Conservation (phyloP, 306 rosid species). For the Citrullus amarus region DNA sequence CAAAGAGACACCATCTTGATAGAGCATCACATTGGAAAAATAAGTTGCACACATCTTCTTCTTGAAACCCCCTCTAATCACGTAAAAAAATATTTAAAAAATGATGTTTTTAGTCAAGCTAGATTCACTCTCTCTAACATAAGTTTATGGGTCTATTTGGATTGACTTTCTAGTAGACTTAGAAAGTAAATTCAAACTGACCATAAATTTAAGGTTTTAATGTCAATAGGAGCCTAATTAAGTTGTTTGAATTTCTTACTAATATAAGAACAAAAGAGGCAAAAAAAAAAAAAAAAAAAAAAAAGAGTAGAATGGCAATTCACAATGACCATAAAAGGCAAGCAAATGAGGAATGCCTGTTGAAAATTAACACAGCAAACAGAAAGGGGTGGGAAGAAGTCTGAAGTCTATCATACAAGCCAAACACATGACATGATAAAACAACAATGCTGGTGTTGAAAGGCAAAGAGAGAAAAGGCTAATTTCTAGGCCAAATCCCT, state of each 20-base stretch:
- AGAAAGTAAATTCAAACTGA: too few species aligned
- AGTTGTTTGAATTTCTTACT: neutral
- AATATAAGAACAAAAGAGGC: neutral
- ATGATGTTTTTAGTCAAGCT: too few species aligned
- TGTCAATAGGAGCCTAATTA: too few species aligned
- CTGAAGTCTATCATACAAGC: neutral
- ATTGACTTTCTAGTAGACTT: too few species aligned
- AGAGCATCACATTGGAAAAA: too few species aligned
- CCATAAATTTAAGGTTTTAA: too few species aligned
- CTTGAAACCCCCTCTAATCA: too few species aligned
- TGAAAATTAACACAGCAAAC: neutral
- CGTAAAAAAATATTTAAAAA: too few species aligned
- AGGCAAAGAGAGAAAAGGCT: neutral
- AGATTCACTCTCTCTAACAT: too few species aligned
- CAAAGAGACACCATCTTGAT: too few species aligned
- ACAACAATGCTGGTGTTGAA: neutral
- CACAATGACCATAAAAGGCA: neutral
- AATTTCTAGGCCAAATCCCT: slow-evolving; percentile 24
- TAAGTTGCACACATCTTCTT: too few species aligned
- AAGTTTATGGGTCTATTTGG: too few species aligned
- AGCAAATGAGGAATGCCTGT: neutral
- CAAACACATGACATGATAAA: neutral
- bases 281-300: neutral
- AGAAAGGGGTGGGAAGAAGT: neutral
- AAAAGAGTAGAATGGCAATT: neutral